Percentiles rank a stretch among this genome's conserved stretches.
Evolutionary conservation across 805 yeast genomes (phyloP).

Genomic region (Allodekkera sacchari): DNA sequence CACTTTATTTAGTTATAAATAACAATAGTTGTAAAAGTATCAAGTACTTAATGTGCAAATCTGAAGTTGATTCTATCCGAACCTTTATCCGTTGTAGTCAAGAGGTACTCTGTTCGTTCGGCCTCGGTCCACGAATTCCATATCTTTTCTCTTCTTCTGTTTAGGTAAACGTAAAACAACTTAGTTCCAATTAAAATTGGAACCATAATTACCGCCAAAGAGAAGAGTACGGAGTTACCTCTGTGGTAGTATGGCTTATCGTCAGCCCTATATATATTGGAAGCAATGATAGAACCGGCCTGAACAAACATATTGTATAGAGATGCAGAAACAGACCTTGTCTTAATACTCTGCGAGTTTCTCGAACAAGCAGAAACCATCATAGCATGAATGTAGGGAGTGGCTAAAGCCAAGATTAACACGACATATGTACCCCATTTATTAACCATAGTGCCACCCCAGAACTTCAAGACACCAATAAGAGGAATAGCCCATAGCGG

Average conservation of each 20-base stretch:
- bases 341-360: slow-evolving; percentile 54
- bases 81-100: slow-evolving; percentile 42
- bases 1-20: too few species aligned
- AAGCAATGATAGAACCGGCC: slow-evolving; percentile 42
- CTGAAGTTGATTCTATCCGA: slow-evolving; percentile 46
- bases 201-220: slow-evolving; percentile 22
- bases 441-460: slow-evolving; percentile 19
- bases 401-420: slow-evolving; percentile 26
- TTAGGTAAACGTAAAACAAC: slow-evolving; percentile 32
- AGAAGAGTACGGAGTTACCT: slow-evolving; percentile 42
- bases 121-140: slow-evolving; percentile 47
- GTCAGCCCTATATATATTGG: slow-evolving; percentile 46
- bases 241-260: slow-evolving; percentile 54
- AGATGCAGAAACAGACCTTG: slow-evolving; percentile 59
- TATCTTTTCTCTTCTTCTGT: slow-evolving; percentile 31
- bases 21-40: too few species aligned
- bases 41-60: slow-evolving; percentile 21
- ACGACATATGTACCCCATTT: slow-evolving; percentile 21
- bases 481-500: slow-evolving; percentile 21
- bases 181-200: slow-evolving; percentile 24
- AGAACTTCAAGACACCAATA: slow-evolving; percentile 19
- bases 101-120: slow-evolving; percentile 40
- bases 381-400: slow-evolving; percentile 46
- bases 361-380: slow-evolving; percentile 54
- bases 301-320: slow-evolving; percentile 59